These are phyloP conservation scores for Silybum marianum DNA, from an alignment of 129 eudicot species.

Conservation along the genomic window DNA sequence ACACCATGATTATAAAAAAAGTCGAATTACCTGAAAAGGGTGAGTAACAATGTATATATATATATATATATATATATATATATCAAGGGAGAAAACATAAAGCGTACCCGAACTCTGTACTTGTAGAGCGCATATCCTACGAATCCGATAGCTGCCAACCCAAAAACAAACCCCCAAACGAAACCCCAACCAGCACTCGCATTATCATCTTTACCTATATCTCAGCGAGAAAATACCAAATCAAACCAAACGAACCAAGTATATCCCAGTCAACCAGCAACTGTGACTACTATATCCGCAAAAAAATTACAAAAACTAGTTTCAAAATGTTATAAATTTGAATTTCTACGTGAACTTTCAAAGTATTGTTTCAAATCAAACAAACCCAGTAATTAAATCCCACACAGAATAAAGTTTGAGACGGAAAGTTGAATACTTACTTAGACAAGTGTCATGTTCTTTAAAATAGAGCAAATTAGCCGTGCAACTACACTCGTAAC, in stretches of 20 bases:
- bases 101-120: constrained; percentile 75
- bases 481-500: constrained; percentile 77
- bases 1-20: not conserved
- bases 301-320: not conserved
- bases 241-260: not conserved
- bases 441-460: constrained; percentile 71
- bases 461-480: constrained; percentile 56
- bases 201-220: constrained; percentile 45
- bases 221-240: not conserved
- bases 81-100: not conserved
- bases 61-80: no score
- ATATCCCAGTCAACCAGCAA: not conserved
- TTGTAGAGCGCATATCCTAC: constrained; percentile 78
- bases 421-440: constrained; percentile 42
- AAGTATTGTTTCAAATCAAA: not conserved
- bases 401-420: not conserved
- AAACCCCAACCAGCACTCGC: constrained; percentile 53
- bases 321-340: not conserved
- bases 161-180: constrained; percentile 59
- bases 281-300: not conserved
- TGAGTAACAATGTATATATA: no score
- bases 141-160: constrained; percentile 62
- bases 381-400: not conserved
- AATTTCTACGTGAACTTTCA: not conserved
- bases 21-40: not conserved